Evolutionary conservation across 2,329 filamentous ascomycete species (phyloP), one percentile per base, ranked within the genome.

Genomic region (Diaporthe nobilis): DNA sequence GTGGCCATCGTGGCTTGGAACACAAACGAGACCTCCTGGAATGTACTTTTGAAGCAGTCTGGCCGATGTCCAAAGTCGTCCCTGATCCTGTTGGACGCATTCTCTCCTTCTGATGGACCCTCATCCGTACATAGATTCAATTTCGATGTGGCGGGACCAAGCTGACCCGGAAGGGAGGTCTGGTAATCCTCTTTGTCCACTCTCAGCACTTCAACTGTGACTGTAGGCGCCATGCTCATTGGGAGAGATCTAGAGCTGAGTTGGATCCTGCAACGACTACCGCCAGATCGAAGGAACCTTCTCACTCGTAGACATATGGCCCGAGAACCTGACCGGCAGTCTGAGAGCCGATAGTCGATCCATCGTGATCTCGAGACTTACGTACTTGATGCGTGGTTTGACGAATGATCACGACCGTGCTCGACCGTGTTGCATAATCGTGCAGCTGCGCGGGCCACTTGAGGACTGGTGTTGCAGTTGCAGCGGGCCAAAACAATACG

Each of bases 1-100:
- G 55, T 58, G 55, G 55, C 55, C 25, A 58, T 58, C 55, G 55
- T 58, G 28, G 58, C 13, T 28, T 63, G 37, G 37, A 63, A 63
- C 1, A 44, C 58, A 12, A 63, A 63, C 20, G 58, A 63, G 4
- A 63, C 37, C 58, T 63, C 58, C 39, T 63, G 58, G 2, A 34
- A 58, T 58, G 55, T 58, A 6, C 15, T 58, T 37, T 37, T 58
- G 31, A 58, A 58, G 31, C 58, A 63, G 5, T 63, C 58, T 44
- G 58, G 58, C 1, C 58, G 37, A 44, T 63, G n/a, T n/a, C 58
- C 58, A 13, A 63, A 63, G 13, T 63, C 3, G 4, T 44, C 44
- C 10, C 44, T 42, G 6, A 10, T 28, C 37, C 6, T 8, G 15
- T 44, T n/a, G n/a, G 37, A n/a, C 22, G 2, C 20, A 10, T 44